Conservation (phyloP, 768 basidiomycete genomes). For the Agrocybe praecox region DNA sequence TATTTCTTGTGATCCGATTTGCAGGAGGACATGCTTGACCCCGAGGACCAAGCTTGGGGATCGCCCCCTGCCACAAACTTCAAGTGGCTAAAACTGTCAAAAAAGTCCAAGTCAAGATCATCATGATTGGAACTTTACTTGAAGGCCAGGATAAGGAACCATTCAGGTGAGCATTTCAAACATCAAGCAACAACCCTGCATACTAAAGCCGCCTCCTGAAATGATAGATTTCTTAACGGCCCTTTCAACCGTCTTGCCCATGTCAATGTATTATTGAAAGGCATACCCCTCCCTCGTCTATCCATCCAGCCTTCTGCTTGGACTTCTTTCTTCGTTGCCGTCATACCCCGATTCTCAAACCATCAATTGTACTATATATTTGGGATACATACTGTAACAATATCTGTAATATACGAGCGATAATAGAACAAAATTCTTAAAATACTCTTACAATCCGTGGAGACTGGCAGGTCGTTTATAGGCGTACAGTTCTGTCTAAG, state of each 20-base stretch:
- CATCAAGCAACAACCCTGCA: not conserved
- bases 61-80: slow-evolving; percentile 22
- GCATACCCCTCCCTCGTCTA: not conserved
- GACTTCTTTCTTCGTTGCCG: not conserved
- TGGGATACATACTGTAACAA: slow-evolving; percentile 8
- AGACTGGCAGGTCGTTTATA: not conserved
- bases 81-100: slow-evolving; percentile 25
- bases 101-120: slow-evolving; percentile 15
- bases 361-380: slow-evolving; percentile 14
- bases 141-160: not conserved
- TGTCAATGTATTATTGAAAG: not conserved
- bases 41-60: slow-evolving; percentile 43
- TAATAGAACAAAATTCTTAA: slow-evolving; percentile 14
- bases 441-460: not conserved
- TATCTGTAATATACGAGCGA: slow-evolving; percentile 10
- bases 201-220: not conserved
- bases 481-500: not conserved
- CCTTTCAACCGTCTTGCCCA: not conserved
- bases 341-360: not conserved
- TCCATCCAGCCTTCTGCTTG: slow-evolving; percentile 1
- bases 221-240: not conserved
- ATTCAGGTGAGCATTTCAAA: not conserved
- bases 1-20: not conserved
- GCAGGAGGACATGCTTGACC: slow-evolving; percentile 33
- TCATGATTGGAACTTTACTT: slow-evolving; percentile 5